A percentile compares a stretch with the other conserved stretches of the same genome.
Evolutionary conservation across 805 yeast species (phyloP).

Genomic region (Ogataea paraovalis): DNA sequence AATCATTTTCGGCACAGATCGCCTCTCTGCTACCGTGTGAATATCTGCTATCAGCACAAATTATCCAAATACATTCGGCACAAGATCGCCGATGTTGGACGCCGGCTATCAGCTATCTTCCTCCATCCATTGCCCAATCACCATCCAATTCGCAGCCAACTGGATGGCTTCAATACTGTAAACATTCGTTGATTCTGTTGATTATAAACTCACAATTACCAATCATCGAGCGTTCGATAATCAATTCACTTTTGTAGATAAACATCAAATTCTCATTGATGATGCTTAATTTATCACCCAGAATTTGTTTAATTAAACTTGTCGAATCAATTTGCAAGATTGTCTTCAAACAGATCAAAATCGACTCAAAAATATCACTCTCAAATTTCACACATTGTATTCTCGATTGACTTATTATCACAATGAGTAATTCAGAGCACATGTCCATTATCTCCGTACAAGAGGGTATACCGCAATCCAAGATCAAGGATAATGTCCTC

Average conservation of each 20-base stretch:
- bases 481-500: slow-evolving; percentile 51
- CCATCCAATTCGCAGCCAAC: too few relatives aligned
- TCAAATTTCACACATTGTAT: slow-evolving; percentile 6
- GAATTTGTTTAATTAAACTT: background rate
- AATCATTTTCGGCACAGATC: too few relatives aligned
- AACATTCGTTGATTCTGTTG: slow-evolving; percentile 9
- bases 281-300: slow-evolving; percentile 3
- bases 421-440: slow-evolving; percentile 47
- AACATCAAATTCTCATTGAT: slow-evolving; percentile 5
- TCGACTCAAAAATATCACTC: slow-evolving; percentile 10
- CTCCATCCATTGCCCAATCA: too few relatives aligned
- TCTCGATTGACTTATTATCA: slow-evolving; percentile 20
- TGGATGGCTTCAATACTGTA: background rate
- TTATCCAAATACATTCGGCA: too few relatives aligned
- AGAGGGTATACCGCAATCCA: slow-evolving; percentile 57
- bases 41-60: background rate
- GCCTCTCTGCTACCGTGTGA: too few relatives aligned
- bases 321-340: slow-evolving; percentile 3
- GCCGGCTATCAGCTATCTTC: too few relatives aligned
- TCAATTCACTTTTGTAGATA: slow-evolving; percentile 4
- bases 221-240: slow-evolving; percentile 2
- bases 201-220: slow-evolving; percentile 4
- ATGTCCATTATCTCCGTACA: slow-evolving; percentile 48
- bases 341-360: slow-evolving; percentile 8
- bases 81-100: too few relatives aligned